Conservation (phyloP, 352 stramenopile genomes). For the Globisporangium mamillatum region DNA sequence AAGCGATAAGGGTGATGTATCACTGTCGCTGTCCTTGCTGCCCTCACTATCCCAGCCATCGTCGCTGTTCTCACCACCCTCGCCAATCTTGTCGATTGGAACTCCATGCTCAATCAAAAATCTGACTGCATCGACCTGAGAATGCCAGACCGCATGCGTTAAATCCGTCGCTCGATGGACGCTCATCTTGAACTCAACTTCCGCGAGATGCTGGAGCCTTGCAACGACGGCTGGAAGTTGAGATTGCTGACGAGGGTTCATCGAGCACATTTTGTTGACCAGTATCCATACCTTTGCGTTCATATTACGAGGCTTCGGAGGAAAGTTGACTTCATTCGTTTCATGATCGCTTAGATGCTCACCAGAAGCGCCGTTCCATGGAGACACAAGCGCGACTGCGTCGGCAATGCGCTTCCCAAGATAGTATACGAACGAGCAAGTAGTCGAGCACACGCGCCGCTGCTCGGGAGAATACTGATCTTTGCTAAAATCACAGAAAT, state of each 20-base stretch:
- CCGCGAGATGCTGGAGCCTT: background rate
- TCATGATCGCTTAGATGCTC: too few relatives aligned
- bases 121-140: background rate
- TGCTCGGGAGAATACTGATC: too few relatives aligned
- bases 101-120: constrained; percentile 2
- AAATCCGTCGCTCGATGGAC: background rate
- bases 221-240: background rate
- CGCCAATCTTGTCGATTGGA: background rate
- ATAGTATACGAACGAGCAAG: too few relatives aligned
- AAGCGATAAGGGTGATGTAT: too few relatives aligned
- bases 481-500: background rate
- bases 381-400: too few relatives aligned
- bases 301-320: background rate
- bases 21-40: too few relatives aligned
- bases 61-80: background rate
- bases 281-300: background rate
- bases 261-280: background rate
- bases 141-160: background rate
- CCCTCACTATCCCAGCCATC: too few relatives aligned
- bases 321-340: background rate
- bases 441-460: too few relatives aligned
- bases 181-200: background rate
- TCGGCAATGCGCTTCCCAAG: too few relatives aligned
- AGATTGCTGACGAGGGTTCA: background rate
- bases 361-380: too few relatives aligned